These are phyloP conservation scores for Thalassiosira livingstoniorum DNA, from an alignment of 352 stramenopile genomes.

Conservation along the genomic window DNA sequence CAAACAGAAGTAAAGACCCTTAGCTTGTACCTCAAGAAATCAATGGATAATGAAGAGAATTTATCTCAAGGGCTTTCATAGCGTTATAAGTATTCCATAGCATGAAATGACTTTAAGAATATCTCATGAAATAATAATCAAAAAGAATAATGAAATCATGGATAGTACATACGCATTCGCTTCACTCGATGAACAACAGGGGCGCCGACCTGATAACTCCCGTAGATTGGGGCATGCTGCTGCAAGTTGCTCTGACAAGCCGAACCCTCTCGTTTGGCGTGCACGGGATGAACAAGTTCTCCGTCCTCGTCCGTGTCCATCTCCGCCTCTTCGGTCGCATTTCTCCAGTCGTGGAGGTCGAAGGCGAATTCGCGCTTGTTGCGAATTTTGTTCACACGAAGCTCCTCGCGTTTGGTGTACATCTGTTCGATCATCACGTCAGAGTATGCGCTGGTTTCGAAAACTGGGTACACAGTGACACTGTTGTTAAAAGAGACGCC, in stretches of 20 bases:
- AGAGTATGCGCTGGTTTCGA: slow-evolving; percentile 39
- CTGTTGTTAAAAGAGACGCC: slow-evolving; percentile 45
- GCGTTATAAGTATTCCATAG: too few relatives aligned
- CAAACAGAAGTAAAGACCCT: too few relatives aligned
- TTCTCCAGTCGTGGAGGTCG: slow-evolving; percentile 54
- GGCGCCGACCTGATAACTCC: background rate
- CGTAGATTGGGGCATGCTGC: background rate
- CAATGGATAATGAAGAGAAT: too few relatives aligned
- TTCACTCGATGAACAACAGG: slow-evolving; percentile 43
- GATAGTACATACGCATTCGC: slow-evolving; percentile 61
- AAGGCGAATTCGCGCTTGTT: slow-evolving; percentile 57
- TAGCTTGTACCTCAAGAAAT: too few relatives aligned
- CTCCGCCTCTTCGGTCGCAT: slow-evolving; percentile 51
- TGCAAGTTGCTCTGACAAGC: background rate
- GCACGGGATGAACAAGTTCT: slow-evolving; percentile 54
- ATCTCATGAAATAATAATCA: background rate
- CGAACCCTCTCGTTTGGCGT: slow-evolving; percentile 13
- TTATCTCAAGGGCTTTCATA: too few relatives aligned
- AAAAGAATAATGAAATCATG: slow-evolving; percentile 18
- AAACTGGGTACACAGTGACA: slow-evolving; percentile 53
- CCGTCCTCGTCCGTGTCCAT: slow-evolving; percentile 50
- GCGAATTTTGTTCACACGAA: slow-evolving; percentile 47
- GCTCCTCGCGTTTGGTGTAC: slow-evolving; percentile 51
- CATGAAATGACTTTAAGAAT: background rate
- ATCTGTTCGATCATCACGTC: slow-evolving; percentile 33